Conservation (phyloP, 208 protist genomes). For the Zelonia costaricensis region DNA sequence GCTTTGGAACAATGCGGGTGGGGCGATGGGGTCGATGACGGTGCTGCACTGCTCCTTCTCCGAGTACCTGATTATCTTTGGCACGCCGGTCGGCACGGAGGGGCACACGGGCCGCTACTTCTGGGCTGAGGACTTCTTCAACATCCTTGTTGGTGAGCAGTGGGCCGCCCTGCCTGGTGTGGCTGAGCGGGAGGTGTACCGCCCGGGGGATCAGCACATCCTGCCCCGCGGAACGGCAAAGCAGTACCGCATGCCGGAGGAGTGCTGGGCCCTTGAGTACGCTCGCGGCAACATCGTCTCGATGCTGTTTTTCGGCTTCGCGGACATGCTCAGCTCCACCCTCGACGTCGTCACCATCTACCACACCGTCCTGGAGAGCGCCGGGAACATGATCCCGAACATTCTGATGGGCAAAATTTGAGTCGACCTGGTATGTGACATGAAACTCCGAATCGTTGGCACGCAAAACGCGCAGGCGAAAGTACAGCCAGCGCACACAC, state of each 20-base stretch:
- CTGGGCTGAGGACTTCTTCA: conserved; percentile 90
- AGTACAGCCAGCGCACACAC: no score
- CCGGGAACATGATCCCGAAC: conserved; percentile 72
- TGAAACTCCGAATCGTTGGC: not conserved
- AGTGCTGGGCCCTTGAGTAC: conserved; percentile 93
- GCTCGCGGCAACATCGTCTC: conserved; percentile 89
- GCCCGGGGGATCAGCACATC: conserved; percentile 73
- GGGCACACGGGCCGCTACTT: conserved; percentile 88
- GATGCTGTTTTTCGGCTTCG: conserved; percentile 93
- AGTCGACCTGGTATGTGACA: not conserved
- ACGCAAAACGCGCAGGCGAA: no score
- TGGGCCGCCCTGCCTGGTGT: conserved; percentile 58
- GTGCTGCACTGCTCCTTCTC: conserved; percentile 91
- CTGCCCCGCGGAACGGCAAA: conserved; percentile 65
- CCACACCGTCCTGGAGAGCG: conserved; percentile 68
- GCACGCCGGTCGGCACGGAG: conserved; percentile 85
- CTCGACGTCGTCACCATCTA: conserved; percentile 74
- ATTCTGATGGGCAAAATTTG: conserved; percentile 80
- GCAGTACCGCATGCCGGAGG: conserved; percentile 91
- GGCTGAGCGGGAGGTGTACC: conserved; percentile 61
- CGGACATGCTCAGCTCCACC: conserved; percentile 81
- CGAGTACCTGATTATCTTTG: conserved; percentile 95
- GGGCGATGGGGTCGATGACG: conserved; percentile 92
- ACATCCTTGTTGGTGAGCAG: conserved; percentile 91
- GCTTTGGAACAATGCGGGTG: conserved; percentile 92